A percentile compares a stretch with the other conserved stretches of the same genome.
These are phyloP conservation scores for Penicillium daleae DNA, from an alignment of 495 filamentous ascomycete species.

Conservation along the genomic window DNA sequence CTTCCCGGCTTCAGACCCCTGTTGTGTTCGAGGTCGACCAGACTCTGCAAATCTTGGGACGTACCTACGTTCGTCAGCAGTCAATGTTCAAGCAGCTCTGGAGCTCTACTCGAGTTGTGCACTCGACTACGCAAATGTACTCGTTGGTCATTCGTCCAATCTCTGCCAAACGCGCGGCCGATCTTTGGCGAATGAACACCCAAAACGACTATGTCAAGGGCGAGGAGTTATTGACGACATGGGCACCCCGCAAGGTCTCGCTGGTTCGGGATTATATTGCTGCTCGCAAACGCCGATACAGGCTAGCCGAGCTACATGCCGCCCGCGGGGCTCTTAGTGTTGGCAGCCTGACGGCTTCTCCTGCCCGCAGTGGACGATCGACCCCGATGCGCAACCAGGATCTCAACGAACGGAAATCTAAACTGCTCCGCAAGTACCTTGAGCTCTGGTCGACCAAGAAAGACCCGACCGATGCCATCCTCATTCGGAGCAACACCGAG, in stretches of 20 bases:
- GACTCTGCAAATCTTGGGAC: conserved; percentile 79
- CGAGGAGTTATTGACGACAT: conserved; percentile 80
- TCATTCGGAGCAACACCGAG: conserved; percentile 73
- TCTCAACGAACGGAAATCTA: conserved; percentile 56
- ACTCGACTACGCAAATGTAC: conserved; percentile 84
- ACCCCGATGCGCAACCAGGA: conserved; percentile 49
- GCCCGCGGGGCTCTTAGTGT: conserved; percentile 69
- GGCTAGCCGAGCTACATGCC: conserved; percentile 78
- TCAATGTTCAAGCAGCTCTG: conserved; percentile 87
- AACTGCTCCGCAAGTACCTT: conserved; percentile 71
- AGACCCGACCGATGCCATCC: conserved; percentile 72
- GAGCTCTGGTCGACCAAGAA: conserved; percentile 78
- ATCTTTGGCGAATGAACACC: conserved; percentile 97
- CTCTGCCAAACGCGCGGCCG: conserved; percentile 85
- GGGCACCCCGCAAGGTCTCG: conserved; percentile 87
- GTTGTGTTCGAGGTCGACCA: conserved; percentile 84
- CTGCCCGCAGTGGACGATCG: conserved; percentile 42
- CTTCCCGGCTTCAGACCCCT: conserved; percentile 75
- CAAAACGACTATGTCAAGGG: conserved; percentile 93
- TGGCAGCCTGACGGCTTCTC: conserved; percentile 40
- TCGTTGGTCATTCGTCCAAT: conserved; percentile 82
- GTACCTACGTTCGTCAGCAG: conserved; percentile 80
- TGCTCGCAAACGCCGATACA: conserved; percentile 67
- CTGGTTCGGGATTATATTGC: conserved; percentile 81
- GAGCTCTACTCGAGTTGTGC: conserved; percentile 81